Evolutionary conservation across 352 stramenopile species (phyloP), one percentile per base, ranked within the genome.

Genomic region (Pythium folliculosum): DNA sequence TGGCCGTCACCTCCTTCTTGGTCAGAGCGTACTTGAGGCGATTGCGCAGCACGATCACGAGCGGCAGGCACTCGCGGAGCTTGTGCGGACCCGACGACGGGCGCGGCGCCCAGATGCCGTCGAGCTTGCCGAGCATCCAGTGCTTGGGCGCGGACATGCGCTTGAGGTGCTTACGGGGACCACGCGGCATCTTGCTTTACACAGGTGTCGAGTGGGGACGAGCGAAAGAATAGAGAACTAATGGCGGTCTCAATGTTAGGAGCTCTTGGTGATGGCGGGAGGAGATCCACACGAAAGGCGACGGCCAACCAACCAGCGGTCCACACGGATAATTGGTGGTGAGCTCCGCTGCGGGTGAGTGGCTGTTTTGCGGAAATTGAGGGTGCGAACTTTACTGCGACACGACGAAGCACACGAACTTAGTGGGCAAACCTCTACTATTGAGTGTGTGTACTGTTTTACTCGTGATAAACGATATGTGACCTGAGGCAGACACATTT

Each of bases 11-110:
- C 82, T 99, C 97, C 81, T 98, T 94, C 81, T 97, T 97, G 71
- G 95, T 99, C 17, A 99, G 84, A 37, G 98, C 97, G 82, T 99
- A 99, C 86, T 99, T 99, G 21, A 99, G 93, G 65, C 97, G 94
- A 81, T 99, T 99, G 75, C 97, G 96, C 65, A 99, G 91, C 76
- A 99, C 98, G 70, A 99, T 96, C 68, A 97, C 86, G 60, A 99
- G 79, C 57, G 97, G 98, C 72, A 99, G 76, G 81, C 96, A 99
- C 82, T 99, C 97, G 72, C 97, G 96, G 58, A 98, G 82, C 88
- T 99, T 99, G 95, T 99, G 97, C 73, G 98, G 98, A 77, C 98
- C 97, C 56, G 94, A 85, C 67, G 92, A 98, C 69, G 96, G 96
- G 70, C 96, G 92, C 37, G 97, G 97, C 35, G 90, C 89, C 88